Conservation (phyloP, 306 rosid species). For the Potentilla sterilis region DNA sequence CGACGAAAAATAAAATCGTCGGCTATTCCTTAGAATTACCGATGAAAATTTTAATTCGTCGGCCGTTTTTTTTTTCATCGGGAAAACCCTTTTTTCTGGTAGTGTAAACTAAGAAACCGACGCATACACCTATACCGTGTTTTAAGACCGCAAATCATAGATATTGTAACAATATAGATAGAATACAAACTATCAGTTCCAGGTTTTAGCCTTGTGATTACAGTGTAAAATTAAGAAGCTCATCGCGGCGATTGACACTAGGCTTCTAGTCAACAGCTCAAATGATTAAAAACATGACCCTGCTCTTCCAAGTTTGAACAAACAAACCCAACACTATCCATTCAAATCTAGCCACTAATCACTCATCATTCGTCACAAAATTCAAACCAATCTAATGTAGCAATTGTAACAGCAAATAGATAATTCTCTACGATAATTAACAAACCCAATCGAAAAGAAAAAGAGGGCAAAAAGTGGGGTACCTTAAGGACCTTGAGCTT, state of each 20-base stretch:
- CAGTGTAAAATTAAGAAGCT: neutral
- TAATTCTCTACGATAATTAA: neutral
- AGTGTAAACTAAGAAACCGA: too few species aligned
- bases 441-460: neutral
- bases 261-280: neutral
- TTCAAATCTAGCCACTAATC: neutral
- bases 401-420: neutral
- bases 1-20: too few species aligned
- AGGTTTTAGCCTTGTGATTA: too few species aligned
- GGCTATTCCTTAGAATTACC: too few species aligned
- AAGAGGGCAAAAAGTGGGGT: slow-evolving; percentile 3
- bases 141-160: too few species aligned
- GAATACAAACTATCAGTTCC: too few species aligned
- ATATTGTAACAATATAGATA: too few species aligned
- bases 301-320: neutral
- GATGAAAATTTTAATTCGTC: too few species aligned
- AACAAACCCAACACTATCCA: too few species aligned
- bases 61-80: too few species aligned
- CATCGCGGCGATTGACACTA: neutral
- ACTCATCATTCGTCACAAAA: neutral
- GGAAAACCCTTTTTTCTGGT: too few species aligned
- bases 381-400: neutral
- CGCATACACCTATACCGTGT: too few species aligned
- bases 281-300: neutral
- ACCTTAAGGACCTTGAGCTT: slow-evolving; percentile 85